phyloP scores from a whole-genome alignment of 257 asterid genomes.

The Primulina huaijiensis region DNA sequence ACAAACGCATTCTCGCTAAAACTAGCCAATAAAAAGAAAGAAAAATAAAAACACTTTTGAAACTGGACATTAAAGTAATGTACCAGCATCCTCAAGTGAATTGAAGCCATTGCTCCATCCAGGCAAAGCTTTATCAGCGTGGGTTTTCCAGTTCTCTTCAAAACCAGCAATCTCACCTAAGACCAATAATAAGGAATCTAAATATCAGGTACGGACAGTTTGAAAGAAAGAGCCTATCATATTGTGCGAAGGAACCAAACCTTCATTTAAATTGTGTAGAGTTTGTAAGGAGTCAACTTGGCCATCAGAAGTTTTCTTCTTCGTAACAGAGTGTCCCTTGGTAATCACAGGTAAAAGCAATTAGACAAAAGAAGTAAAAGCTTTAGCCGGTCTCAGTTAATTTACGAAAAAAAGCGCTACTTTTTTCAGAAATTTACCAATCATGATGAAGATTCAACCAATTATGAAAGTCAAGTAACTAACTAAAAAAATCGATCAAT shows the following conservation, averaged over 20 bases:
- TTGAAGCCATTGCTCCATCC: slow-evolving; percentile 65
- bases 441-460: not conserved
- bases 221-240: not conserved
- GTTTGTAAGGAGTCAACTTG: slow-evolving; percentile 63
- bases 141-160: slow-evolving; percentile 69
- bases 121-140: slow-evolving; percentile 60
- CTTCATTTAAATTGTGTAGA: slow-evolving; percentile 84
- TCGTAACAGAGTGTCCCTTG: slow-evolving; percentile 80
- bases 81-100: slow-evolving; percentile 58
- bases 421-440: not conserved
- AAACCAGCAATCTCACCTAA: slow-evolving; percentile 70
- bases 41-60: not conserved
- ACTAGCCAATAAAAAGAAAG: not conserved
- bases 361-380: slow-evolving; percentile 8
- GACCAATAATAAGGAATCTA: slow-evolving; percentile 7
- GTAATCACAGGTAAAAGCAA: slow-evolving; percentile 1
- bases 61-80: slow-evolving; percentile 2
- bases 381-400: not conserved
- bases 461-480: not conserved
- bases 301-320: slow-evolving; percentile 51
- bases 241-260: slow-evolving; percentile 30
- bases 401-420: not conserved
- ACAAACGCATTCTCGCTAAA: not conserved
- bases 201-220: not conserved
- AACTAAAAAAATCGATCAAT: not conserved